Evolutionary conservation across 73 alveolate genomes (phyloP), one percentile per base, ranked within the genome.

Genomic region (Paramecium primaurelia): DNA sequence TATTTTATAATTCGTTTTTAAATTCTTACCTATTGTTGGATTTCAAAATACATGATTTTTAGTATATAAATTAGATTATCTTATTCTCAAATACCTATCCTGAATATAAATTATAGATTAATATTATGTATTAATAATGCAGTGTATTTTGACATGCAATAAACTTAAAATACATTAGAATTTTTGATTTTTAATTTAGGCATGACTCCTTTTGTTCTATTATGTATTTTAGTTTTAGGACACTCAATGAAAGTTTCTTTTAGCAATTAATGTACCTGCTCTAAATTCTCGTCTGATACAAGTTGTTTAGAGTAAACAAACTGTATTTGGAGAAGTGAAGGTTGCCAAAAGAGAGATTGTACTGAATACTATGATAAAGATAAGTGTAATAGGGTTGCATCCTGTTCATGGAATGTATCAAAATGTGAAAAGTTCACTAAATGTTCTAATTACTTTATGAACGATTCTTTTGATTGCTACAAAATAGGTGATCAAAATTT

Each of bases 401-500:
- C 58, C 32, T 73, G 87, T 16, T 34, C 87, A 37, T 73, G 87
- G 87, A 37, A 34, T 14, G 18, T 36, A 36, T 20, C 60, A 14
- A 40, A 44, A 36, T 73, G 87, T 16, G 34, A 36, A n/a, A 73
- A 11, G 14, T 73, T 73, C 47, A 73, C 87, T 34, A 36, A 73
- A 73, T 73, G 87, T 40, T n/a, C 58, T 2, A 37, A 73, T 38
- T 73, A 36, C 22, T 73, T 12, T 16, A 22, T 40, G 47, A 38
- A 73, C 32, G 87, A 73, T 37, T 18, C 87, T 73, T 73, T 12
- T 73, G 87, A 73, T 73, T 73, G 87, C 42, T 73, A 37, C 47
- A 36, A 36, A 73, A 36, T 37, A 40, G 87, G 87, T 10, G 59
- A 73, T 73, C 34, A 73, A 30, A 28, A 34, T 18, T 34, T 16